Conservation (phyloP, 352 stramenopile species). For the Globisporangium solare region DNA sequence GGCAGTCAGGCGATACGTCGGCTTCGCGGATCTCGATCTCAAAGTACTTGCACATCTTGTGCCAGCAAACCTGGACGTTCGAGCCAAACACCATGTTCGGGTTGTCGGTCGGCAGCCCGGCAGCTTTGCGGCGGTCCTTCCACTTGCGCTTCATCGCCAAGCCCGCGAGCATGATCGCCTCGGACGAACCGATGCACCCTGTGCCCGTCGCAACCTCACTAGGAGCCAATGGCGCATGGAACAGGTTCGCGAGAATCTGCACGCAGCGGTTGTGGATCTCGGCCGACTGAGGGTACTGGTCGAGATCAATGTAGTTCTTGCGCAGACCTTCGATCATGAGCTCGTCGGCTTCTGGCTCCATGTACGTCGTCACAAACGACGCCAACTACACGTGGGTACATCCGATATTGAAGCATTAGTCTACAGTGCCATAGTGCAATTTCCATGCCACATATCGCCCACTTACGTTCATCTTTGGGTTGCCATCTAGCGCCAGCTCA, state of each 20-base stretch:
- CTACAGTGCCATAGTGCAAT: neutral
- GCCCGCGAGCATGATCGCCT: constrained; percentile 89
- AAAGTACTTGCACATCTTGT: constrained; percentile 95
- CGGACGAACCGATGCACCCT: constrained; percentile 89
- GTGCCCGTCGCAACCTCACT: constrained; percentile 72
- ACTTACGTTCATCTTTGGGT: constrained; percentile 87
- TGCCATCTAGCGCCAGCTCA: constrained; percentile 85
- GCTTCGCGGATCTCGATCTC: constrained; percentile 89
- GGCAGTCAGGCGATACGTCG: constrained; percentile 78
- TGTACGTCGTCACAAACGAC: constrained; percentile 91
- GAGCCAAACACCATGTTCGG: constrained; percentile 92
- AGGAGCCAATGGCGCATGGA: constrained; percentile 64
- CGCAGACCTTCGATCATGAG: constrained; percentile 83
- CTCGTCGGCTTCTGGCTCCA: constrained; percentile 89
- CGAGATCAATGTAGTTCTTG: constrained; percentile 93
- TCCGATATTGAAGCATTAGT: neutral
- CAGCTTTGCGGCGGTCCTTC: constrained; percentile 78
- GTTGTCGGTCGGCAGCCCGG: constrained; percentile 74
- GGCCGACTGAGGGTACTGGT: constrained; percentile 91
- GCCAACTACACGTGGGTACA: constrained; percentile 39
- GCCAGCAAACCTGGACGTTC: constrained; percentile 92
- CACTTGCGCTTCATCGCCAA: constrained; percentile 91
- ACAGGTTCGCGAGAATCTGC: constrained; percentile 90
- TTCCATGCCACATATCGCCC: too few species aligned
- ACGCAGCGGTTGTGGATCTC: constrained; percentile 93